Evolutionary conservation across 78 protist genomes (phyloP), one percentile per base, ranked within the genome.

Genomic region (Tieghemostelium lacteum): DNA sequence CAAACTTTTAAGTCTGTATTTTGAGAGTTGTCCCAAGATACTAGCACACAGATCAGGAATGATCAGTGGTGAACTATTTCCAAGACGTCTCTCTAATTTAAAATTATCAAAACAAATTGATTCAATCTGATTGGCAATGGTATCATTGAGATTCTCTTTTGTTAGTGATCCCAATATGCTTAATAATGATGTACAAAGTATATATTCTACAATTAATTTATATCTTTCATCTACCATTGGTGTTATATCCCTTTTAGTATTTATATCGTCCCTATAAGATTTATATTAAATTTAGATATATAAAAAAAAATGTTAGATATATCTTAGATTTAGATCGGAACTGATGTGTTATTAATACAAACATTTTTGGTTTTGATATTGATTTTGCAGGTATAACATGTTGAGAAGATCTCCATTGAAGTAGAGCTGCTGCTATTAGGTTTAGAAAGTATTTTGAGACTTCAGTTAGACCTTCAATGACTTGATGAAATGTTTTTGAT

Each of bases 201-300:
- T 80, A 69, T 80, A 80, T 40, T 80, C 88, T 65, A 80, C 88
- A 80, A 80, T 67, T 54, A 80, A 40, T 67, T 80, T 80, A 58
- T 80, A 80, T 65, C 88, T 40, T 55, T 80, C 88, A 55, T 80
- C 88, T 49, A 80, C 55, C 6, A 80, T 54, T 22, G 88, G 88
- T 67, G 76, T 80, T 6, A 70, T 67, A 80, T 80, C 88, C 39
- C 67, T 80, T 58, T 67, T 80, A 1, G 67, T 80, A 29, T 52
- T 49, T 45, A 10, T 24, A 8, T 72, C 88, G 26, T 80, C 88
- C 37, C 87, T 77, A 2, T 39, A 29, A 7, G 20, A 61, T 49
- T 63, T 63, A 31, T 63, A 49, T 29, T 31, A 31, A 70, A 7
- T 24, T 24, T 5, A 17, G 29, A 24, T 29, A 24, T 26, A 26